A percentile compares a stretch with the other conserved stretches of the same genome.
Evolutionary conservation across 148 eudicot genomes (phyloP).

Genomic region (Cornus suecica): DNA sequence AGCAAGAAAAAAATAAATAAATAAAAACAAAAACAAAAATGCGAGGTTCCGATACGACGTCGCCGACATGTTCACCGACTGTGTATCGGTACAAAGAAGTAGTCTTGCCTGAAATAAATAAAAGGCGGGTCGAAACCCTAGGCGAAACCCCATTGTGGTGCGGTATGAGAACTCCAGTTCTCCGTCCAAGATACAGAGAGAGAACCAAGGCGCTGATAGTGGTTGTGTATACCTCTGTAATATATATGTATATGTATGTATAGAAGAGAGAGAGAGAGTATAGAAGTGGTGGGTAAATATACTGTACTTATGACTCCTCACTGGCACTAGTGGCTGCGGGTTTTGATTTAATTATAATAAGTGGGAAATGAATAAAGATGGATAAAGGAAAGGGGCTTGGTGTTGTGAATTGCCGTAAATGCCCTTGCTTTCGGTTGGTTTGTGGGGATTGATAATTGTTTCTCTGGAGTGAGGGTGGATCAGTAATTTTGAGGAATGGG

Average conservation of each 20-base stretch:
- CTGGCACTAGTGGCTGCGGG: no score
- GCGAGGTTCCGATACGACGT: not conserved
- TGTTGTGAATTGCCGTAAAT: conserved; percentile 11
- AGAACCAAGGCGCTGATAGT: no score
- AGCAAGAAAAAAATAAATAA: not conserved
- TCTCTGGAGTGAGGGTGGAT: not conserved
- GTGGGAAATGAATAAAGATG: not conserved
- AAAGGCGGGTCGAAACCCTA: conserved; percentile 10
- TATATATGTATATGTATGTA: no score
- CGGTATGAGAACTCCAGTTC: conserved; percentile 12
- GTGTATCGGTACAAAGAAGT: not conserved
- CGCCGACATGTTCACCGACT: not conserved
- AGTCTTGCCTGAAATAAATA: conserved; percentile 20
- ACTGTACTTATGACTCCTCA: no score
- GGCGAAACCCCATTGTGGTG: conserved; percentile 13
- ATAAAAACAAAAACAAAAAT: not conserved
- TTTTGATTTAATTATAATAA: no score
- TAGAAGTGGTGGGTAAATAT: not conserved
- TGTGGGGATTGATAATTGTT: not conserved
- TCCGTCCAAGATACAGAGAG: not conserved
- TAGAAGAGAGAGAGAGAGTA: conserved; percentile 12
- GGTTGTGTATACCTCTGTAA: no score
- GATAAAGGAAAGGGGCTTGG: not conserved
- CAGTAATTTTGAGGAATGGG: not conserved
- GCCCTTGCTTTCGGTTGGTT: conserved; percentile 52